Percentiles rank a stretch among this genome's conserved stretches.
These are phyloP conservation scores for Syzygium aqueum DNA, from an alignment of 345 rosid species.

Conservation along the genomic window DNA sequence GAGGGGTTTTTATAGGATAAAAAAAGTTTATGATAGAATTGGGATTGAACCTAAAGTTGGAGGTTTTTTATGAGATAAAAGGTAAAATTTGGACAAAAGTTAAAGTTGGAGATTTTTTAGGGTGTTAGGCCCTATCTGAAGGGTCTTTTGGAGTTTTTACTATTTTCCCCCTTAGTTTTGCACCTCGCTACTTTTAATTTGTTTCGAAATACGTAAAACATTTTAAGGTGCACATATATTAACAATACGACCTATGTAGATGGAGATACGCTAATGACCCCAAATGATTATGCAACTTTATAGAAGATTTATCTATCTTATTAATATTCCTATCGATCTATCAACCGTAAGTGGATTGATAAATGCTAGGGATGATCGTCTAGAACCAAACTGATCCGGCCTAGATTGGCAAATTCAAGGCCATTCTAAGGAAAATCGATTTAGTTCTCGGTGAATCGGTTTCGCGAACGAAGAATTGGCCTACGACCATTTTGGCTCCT, in stretches of 20 bases:
- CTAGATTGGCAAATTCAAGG: background rate
- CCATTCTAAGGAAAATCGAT: background rate
- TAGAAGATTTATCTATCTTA: background rate
- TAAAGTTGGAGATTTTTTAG: no score
- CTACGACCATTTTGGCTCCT: background rate
- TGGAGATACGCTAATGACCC: background rate
- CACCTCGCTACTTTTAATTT: background rate
- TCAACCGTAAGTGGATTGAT: background rate
- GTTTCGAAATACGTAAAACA: background rate
- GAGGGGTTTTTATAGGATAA: no score
- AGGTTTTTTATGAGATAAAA: no score
- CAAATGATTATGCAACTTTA: background rate
- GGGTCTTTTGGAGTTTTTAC: background rate
- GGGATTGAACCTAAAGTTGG: no score
- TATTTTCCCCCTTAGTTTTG: background rate
- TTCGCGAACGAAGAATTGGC: background rate
- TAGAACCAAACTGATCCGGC: fast-evolving
- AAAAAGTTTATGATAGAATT: no score
- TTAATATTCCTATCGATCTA: background rate
- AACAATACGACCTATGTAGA: background rate
- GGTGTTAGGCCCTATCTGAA: background rate
- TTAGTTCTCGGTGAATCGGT: background rate
- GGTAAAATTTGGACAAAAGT: no score
- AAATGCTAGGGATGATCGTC: background rate
- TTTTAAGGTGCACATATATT: background rate